These are phyloP conservation scores for Colletotrichum musae DNA, from an alignment of 2,329 filamentous ascomycete genomes.

Conservation along the genomic window DNA sequence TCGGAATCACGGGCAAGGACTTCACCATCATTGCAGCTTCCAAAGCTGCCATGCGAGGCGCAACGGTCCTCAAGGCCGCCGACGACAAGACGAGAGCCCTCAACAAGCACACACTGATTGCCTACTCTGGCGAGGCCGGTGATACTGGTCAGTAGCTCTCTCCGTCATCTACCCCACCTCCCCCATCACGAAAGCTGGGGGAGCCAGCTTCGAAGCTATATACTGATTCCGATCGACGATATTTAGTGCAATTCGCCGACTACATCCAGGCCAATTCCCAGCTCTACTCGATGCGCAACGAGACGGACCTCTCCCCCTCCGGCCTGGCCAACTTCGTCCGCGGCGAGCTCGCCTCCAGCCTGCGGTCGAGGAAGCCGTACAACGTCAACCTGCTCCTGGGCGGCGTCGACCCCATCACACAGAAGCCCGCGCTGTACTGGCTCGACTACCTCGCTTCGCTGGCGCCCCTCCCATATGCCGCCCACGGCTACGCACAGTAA, in stretches of 20 bases:
- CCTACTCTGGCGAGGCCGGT: conserved; percentile 95
- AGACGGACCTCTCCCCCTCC: conserved; percentile 89
- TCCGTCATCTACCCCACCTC: conserved; percentile 11
- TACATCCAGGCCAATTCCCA: conserved; percentile 99
- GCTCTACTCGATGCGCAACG: conserved; percentile 98
- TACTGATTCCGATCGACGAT: conserved; percentile 38
- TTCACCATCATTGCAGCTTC: conserved; percentile 98
- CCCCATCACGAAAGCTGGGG: conserved; percentile 2
- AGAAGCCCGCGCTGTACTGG: conserved; percentile 96
- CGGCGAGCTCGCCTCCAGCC: conserved; percentile 89
- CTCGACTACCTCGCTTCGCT: conserved; percentile 94
- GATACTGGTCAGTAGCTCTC: conserved; percentile 79
- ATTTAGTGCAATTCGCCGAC: conserved; percentile 95
- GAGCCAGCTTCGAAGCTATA: neutral
- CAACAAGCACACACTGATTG: conserved; percentile 95
- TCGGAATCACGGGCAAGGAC: conserved; percentile 99
- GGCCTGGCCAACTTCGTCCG: conserved; percentile 95
- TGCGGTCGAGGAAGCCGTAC: conserved; percentile 94
- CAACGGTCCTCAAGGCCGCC: conserved; percentile 92
- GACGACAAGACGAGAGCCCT: conserved; percentile 97
- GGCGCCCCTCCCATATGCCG: conserved; percentile 92
- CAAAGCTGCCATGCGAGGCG: conserved; percentile 98
- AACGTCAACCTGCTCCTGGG: conserved; percentile 96
- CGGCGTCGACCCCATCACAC: conserved; percentile 91
- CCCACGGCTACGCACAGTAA: conserved; percentile 97